Percentiles rank a stretch among this genome's conserved stretches.
phyloP scores from a whole-genome alignment of 2,329 filamentous ascomycete genomes.

The Meredithiella fracta region DNA sequence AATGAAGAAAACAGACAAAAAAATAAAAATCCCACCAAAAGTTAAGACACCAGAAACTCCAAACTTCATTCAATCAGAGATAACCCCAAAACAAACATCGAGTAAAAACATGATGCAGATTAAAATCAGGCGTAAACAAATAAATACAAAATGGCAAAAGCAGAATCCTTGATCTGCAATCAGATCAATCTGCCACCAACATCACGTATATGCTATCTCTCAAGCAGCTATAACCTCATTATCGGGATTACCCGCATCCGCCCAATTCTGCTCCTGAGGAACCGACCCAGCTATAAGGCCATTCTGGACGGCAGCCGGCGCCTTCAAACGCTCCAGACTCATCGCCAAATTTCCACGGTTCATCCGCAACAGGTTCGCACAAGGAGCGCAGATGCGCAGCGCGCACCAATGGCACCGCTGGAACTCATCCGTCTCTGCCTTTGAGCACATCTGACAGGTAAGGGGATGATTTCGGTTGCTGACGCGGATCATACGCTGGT shows the following conservation, averaged over 20 bases:
- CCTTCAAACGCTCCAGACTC: not conserved
- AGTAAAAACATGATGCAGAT: too few species aligned
- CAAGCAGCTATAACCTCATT: not conserved
- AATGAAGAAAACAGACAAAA: not conserved
- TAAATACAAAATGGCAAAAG: too few species aligned
- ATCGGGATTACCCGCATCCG: not conserved
- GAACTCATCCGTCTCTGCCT: conserved; percentile 24
- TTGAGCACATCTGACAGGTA: conserved; percentile 34
- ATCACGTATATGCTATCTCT: too few species aligned
- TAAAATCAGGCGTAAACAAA: too few species aligned
- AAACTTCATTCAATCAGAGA: too few species aligned
- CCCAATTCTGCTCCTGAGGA: not conserved
- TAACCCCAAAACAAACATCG: too few species aligned
- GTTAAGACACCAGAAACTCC: too few species aligned
- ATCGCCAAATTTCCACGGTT: conserved; percentile 27
- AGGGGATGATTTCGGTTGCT: conserved; percentile 34
- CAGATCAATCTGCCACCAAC: too few species aligned
- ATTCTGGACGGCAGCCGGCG: not conserved
- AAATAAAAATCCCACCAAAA: not conserved
- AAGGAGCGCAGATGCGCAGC: conserved; percentile 35
- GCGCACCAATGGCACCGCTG: conserved; percentile 35
- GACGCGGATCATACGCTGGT: conserved; percentile 32
- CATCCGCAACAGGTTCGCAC: conserved; percentile 26
- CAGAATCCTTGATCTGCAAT: too few species aligned
- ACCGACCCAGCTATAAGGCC: not conserved